These are phyloP conservation scores for Irineochytrium annulatum DNA, from an alignment of 192 early-diverging fungal genomes.

Conservation along the genomic window DNA sequence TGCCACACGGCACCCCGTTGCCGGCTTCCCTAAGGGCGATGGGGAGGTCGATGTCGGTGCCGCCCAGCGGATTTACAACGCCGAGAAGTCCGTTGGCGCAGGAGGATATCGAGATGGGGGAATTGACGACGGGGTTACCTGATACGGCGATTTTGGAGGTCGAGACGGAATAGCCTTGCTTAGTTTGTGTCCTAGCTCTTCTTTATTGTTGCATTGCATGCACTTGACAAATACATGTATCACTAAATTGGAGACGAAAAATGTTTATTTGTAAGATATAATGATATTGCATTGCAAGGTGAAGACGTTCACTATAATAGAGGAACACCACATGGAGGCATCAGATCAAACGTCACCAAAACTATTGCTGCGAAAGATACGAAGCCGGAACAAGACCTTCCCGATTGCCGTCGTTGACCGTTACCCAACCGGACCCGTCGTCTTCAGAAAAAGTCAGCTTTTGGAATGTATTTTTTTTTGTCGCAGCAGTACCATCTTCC, in stretches of 20 bases:
- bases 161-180: no score
- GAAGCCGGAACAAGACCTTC: constrained; percentile 36
- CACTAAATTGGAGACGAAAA: not conserved
- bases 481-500: constrained; percentile 30
- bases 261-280: not conserved
- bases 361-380: constrained; percentile 11
- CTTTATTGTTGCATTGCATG: no score
- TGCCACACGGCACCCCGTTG: no score
- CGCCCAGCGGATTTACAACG: no score
- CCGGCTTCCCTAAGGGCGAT: no score
- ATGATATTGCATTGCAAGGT: not conserved
- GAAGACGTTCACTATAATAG: not conserved
- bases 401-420: constrained; percentile 32
- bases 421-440: constrained; percentile 61
- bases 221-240: no score
- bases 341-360: not conserved
- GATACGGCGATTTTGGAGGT: no score
- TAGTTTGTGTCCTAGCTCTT: no score
- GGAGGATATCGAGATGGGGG: no score
- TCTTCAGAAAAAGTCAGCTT: constrained; percentile 5
- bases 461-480: constrained; percentile 1
- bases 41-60: no score
- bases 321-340: not conserved
- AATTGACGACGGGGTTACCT: no score
- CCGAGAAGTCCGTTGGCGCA: no score